phyloP scores from a whole-genome alignment of 768 basidiomycete genomes.

The Mycena latifolia region DNA sequence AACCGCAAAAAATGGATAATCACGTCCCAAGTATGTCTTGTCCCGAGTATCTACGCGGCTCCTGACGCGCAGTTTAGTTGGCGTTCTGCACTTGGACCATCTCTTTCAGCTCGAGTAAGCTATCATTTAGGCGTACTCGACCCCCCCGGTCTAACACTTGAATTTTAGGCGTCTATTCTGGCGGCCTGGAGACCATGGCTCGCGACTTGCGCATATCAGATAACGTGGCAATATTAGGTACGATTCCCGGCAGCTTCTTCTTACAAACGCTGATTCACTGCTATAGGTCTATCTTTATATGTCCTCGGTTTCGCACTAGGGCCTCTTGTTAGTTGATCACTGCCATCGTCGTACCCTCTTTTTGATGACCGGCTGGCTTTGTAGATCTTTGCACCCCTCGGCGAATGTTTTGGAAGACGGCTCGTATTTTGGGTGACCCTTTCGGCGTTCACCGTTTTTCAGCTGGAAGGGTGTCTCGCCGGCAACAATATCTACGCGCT shows the following conservation, averaged over 20 bases:
- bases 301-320: slow-evolving; percentile 42
- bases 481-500: slow-evolving; percentile 60
- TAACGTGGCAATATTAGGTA: slow-evolving; percentile 66
- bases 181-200: slow-evolving; percentile 60
- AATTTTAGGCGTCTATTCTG: slow-evolving; percentile 52
- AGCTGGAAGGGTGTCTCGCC: slow-evolving; percentile 64
- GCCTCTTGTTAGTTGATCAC: slow-evolving; percentile 21
- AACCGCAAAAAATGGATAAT: slow-evolving; percentile 63
- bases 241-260: neutral
- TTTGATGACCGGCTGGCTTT: slow-evolving; percentile 45
- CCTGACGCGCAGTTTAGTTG: slow-evolving; percentile 44
- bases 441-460: slow-evolving; percentile 63
- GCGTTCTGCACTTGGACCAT: slow-evolving; percentile 68
- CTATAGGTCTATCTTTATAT: slow-evolving; percentile 61
- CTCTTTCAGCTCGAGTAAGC: slow-evolving; percentile 68
- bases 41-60: slow-evolving; percentile 8
- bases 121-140: neutral
- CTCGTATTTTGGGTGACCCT: slow-evolving; percentile 67
- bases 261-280: neutral
- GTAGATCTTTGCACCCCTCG: slow-evolving; percentile 66
- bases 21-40: slow-evolving; percentile 58
- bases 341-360: neutral
- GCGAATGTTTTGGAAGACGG: slow-evolving; percentile 72
- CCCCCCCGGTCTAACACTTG: slow-evolving; percentile 3
- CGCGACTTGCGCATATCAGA: slow-evolving; percentile 62